Evolutionary conservation across 768 basidiomycete species (phyloP), one percentile per base, ranked within the genome.

Genomic region (Boletus sp.): DNA sequence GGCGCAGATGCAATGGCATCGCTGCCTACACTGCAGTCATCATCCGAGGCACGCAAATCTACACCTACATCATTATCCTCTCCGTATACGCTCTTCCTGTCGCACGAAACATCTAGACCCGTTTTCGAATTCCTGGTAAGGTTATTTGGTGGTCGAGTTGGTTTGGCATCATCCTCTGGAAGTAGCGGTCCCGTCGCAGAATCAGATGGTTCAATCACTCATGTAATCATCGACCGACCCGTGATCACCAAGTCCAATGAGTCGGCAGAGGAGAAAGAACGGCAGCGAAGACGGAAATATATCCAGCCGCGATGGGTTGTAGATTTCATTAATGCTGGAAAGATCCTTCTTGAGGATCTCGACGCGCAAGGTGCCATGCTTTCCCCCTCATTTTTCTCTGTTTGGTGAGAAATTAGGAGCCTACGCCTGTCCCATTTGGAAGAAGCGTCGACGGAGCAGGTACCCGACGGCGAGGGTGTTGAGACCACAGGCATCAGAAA

Each of bases 221-320:
- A 99, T 72, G 85, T 98, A 57, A 84, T 99, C 63, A 87, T 97
- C 63, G 97, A 99, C 69, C 81, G 97, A 41, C 96, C 97, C 1
- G 59, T 83, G 32, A 72, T 79, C 11, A 75, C 75, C 56, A 75
- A 70, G 57, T 46, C 65, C 29, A 70, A 77, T 50, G 86, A 83
- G 64, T 78, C 79, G 1, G 60, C 75, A 14, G 82, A 81, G 50
- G 82, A 87, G 59, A 79, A 81, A 61, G 83, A 85, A 61, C 76
- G 80, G 41, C 78, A 84, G 34, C 72, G 78, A 41, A 82, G 83
- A 68, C 80, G 94, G 64, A 93, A 90, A 66, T 92, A 90, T 70
- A 81, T 98, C 17, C 97, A 98, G 70, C 97, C 97, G 10, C 97
- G 98, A 71, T 98, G 97, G 97, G 81, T 98, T 32, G 90, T 93